Evolutionary conservation across 169 alveolate genomes (phyloP), one percentile per base, ranked within the genome.

Genomic region (Amoebophrya sp.): DNA sequence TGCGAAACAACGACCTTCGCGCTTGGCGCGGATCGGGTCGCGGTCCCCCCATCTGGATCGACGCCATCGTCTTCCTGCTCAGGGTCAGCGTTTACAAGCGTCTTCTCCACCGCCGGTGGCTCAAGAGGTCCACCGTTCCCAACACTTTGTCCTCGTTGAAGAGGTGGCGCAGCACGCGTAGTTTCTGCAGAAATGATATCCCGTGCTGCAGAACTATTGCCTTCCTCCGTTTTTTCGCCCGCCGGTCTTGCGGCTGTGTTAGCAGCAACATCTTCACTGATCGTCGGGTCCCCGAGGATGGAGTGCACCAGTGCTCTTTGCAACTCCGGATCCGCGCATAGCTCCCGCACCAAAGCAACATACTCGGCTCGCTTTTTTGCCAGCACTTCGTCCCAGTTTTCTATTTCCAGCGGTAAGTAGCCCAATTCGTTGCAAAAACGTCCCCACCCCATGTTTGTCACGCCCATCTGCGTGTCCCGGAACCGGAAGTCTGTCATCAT

Each of bases 391-490:
- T 89, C 91, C 95, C 95, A 94, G 77, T 94, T 89, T 1, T 40
- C 89, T 14, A 92, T 54, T 25, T 92, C 89, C 3, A 18, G 55
- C 33, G 95, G 95, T 0, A 94, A 89, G 92, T 92, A 94, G 0
- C 94, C 95, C 89, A 94, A n/a, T n/a, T n/a, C n/a, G n/a, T n/a
- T n/a, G n/a, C n/a, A n/a, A n/a, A n/a, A n/a, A n/a, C n/a, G n/a
- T n/a, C n/a, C n/a, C n/a, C n/a, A n/a, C n/a, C n/a, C n/a, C n/a
- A n/a, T n/a, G n/a, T n/a, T n/a, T n/a, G n/a, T n/a, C n/a, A n/a
- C n/a, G n/a, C n/a, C n/a, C n/a, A n/a, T n/a, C n/a, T n/a, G n/a
- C n/a, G n/a, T n/a, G n/a, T n/a, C n/a, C n/a, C n/a, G n/a, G n/a
- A n/a, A n/a, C n/a, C n/a, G n/a, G n/a, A n/a, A n/a, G n/a, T n/a